phyloP scores from a whole-genome alignment of 305 asterid species.

The Fraxinus baroniana region DNA sequence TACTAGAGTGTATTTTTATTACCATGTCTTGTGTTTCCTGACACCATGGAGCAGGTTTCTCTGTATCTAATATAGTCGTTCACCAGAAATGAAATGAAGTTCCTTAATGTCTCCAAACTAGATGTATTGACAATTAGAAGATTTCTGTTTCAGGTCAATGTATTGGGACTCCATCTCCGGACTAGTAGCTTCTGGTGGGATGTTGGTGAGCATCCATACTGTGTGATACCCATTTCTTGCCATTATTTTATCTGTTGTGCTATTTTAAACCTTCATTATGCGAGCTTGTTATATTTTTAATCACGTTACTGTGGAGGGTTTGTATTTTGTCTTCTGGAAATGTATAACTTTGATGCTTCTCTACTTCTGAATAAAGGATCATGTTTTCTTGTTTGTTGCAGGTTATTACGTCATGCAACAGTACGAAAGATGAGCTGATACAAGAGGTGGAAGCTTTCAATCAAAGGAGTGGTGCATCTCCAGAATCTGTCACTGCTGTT shows the following conservation, averaged over 20 bases:
- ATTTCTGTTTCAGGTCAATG: conserved; percentile 62
- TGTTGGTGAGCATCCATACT: conserved; percentile 61
- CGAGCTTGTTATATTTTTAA: neutral
- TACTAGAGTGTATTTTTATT: neutral
- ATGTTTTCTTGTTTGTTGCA: conserved; percentile 24
- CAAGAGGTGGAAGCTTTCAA: conserved; percentile 84
- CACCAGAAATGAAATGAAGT: neutral
- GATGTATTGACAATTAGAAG: conserved; percentile 10
- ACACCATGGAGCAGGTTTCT: neutral
- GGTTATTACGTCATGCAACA: conserved; percentile 94
- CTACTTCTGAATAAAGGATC: neutral
- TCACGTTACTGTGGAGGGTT: neutral
- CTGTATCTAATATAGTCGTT: neutral
- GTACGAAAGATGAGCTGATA: conserved; percentile 84
- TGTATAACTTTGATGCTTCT: neutral
- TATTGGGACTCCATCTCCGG: conserved; percentile 85
- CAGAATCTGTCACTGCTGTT: conserved; percentile 38
- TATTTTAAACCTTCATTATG: neutral
- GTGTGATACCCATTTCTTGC: neutral
- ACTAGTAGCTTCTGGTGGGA: conserved; percentile 83
- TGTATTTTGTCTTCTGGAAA: neutral
- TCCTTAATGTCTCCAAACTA: neutral
- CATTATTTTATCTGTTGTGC: conserved; percentile 2
- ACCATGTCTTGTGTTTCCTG: conserved; percentile 2
- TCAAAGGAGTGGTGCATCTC: conserved; percentile 52